Percentiles rank a stretch among this genome's conserved stretches.
phyloP scores from a whole-genome alignment of 768 basidiomycete species.

The Amanita jacksonii region DNA sequence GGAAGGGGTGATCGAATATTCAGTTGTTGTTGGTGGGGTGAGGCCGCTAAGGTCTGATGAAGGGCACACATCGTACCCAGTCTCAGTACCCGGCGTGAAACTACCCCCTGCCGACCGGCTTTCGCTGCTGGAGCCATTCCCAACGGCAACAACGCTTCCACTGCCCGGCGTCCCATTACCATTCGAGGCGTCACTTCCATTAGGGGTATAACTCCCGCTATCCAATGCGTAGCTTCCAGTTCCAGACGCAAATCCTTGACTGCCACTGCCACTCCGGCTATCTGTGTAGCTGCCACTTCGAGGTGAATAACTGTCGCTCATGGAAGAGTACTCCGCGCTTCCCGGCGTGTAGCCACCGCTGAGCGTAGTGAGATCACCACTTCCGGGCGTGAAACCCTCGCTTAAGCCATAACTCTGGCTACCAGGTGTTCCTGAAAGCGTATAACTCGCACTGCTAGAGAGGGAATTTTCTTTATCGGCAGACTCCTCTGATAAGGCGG shows the following conservation, averaged over 20 bases:
- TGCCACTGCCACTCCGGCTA: slow-evolving; percentile 12
- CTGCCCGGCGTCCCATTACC: slow-evolving; percentile 9
- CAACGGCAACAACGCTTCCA: slow-evolving; percentile 4
- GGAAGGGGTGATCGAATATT: slow-evolving; percentile 22
- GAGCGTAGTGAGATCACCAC: slow-evolving; percentile 12
- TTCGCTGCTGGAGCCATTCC: slow-evolving; percentile 1
- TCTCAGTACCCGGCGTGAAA: slow-evolving; percentile 22
- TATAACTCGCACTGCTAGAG: slow-evolving; percentile 15
- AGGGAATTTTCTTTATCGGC: slow-evolving; percentile 52
- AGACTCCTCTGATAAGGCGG: slow-evolving; percentile 29
- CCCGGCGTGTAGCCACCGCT: slow-evolving; percentile 11
- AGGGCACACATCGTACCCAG: slow-evolving; percentile 43
- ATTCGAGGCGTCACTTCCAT: slow-evolving; percentile 11
- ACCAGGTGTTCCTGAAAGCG: slow-evolving; percentile 6
- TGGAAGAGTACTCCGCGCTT: slow-evolving; percentile 12
- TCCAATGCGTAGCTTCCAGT: slow-evolving; percentile 13
- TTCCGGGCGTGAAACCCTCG: slow-evolving; percentile 10
- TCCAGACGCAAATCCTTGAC: slow-evolving; percentile 10
- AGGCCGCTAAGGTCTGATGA: slow-evolving; percentile 41
- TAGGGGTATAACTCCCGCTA: slow-evolving; percentile 22
- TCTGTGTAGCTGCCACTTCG: slow-evolving; percentile 20
- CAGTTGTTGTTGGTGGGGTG: slow-evolving; percentile 23
- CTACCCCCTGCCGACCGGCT: slow-evolving; percentile 14
- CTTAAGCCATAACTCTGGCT: slow-evolving; percentile 5
- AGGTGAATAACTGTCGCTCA: slow-evolving; percentile 15